These are phyloP conservation scores for Graphilbum sp. DNA, from an alignment of 2,329 filamentous ascomycete genomes.

Conservation along the genomic window DNA sequence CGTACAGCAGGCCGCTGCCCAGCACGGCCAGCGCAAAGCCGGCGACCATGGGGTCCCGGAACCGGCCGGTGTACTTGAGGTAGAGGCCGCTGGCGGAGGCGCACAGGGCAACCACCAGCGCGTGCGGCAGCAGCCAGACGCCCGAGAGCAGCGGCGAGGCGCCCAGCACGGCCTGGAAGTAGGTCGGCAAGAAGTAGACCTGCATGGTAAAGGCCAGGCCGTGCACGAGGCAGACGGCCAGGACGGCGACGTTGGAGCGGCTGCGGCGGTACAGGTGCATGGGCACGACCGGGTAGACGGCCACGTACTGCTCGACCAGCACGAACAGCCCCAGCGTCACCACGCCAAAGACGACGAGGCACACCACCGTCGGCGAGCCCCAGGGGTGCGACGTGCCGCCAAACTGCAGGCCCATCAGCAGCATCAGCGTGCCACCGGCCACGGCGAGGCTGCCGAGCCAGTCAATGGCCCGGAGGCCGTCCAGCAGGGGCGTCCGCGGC, in stretches of 20 bases:
- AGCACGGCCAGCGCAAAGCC: conserved; percentile 35
- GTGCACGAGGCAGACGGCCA: conserved; percentile 29
- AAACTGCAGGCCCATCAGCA: conserved; percentile 53
- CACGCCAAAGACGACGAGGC: conserved; percentile 43
- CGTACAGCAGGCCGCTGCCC: conserved; percentile 36
- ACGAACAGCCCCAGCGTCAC: conserved; percentile 34
- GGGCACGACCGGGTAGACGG: conserved; percentile 53
- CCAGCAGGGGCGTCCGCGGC: conserved; percentile 42
- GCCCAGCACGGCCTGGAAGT: conserved; percentile 51
- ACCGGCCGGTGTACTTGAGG: conserved; percentile 18
- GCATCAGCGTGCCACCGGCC: conserved; percentile 49
- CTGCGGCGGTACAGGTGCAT: conserved; percentile 37
- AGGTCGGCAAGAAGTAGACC: conserved; percentile 58
- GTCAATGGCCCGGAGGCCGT: conserved; percentile 48
- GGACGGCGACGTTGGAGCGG: conserved; percentile 37
- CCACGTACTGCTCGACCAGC: conserved; percentile 45
- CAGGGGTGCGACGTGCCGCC: conserved; percentile 42
- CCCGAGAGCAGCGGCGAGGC: conserved; percentile 44
- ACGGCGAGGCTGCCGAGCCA: conserved; percentile 33
- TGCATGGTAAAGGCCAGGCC: conserved; percentile 44
- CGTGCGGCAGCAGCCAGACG: conserved; percentile 17
- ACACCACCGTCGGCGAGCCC: conserved; percentile 43
- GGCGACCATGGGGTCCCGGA: conserved; percentile 31
- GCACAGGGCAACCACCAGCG: conserved; percentile 21
- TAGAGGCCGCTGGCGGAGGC: conserved; percentile 20